Base-by-base conservation (phyloP, 345 rosid species). In the Litchi chinensis region DNA sequence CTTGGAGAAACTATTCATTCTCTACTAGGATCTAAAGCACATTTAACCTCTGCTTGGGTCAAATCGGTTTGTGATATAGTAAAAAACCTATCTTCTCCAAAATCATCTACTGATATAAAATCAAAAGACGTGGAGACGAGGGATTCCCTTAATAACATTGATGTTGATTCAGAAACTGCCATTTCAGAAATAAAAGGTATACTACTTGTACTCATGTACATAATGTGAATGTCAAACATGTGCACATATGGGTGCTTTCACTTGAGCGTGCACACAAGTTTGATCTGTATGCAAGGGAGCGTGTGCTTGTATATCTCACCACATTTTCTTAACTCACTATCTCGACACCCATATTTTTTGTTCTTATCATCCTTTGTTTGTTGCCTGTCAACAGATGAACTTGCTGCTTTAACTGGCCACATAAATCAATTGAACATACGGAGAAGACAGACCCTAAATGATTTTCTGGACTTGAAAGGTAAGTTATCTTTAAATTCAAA, bases 401-500 rank as follows among this genome's bases (percentile, higher is more conserved):
- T 90, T 74, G 84, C 84, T 65, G 68, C 76, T 40, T 74, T 92
- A 76, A 82, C 81, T 70, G 79, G 64, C 24, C 70, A 54, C 50
- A 79, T 88, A 37, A 91, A 79, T 62, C 83, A 89, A 77, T 83
- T 91, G 81, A 92, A 85, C 83, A 81, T 39, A 57, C 88, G 68
- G 74, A 91, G 98, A 81, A 86, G 91, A 82, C 91, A 88, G 82
- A 67, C 86, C 77, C 91, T 93, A 24, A 89, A 89, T 79, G 97
- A 91, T 65, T 87, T 86, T 54, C 84, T 93, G 82, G 93, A 92
- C 84, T 83, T 91, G 87, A 92, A 93, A 90, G 97, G 97, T 93
- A 64, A 83, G 84, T 79, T 21, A 65, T 40, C 48, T 32, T 32
- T 3, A 60, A 21, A 37, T 41, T 59, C 18, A 37, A 76, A 21